phyloP scores from a whole-genome alignment of 768 basidiomycete genomes.

The Lactifluus echinatus region DNA sequence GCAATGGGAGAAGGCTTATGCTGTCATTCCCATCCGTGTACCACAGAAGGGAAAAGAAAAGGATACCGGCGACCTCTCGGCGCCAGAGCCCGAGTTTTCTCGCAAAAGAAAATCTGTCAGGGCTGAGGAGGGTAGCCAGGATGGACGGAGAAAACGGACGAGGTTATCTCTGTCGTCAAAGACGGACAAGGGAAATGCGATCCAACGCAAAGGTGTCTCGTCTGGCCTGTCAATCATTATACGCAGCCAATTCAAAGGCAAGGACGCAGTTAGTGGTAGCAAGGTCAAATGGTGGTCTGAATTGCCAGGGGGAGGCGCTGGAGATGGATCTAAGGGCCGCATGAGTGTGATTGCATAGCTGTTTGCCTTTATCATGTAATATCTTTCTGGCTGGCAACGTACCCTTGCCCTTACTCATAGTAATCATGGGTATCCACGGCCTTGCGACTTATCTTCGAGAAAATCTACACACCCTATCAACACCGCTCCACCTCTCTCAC shows the following conservation, averaged over 20 bases:
- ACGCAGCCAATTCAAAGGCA: neutral
- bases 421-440: constrained; percentile 43
- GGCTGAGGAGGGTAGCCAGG: neutral
- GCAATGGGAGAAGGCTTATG: constrained; percentile 55
- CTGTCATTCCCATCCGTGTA: constrained; percentile 6
- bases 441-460: constrained; percentile 45
- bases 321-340: constrained; percentile 6
- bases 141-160: neutral
- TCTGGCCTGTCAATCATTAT: constrained; percentile 18
- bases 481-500: constrained; percentile 28
- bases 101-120: neutral
- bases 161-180: neutral
- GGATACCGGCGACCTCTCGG: neutral
- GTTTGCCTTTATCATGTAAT: neutral
- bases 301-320: constrained; percentile 2
- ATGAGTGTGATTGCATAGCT: neutral
- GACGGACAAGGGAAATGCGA: neutral
- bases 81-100: neutral
- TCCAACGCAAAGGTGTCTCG: constrained; percentile 11
- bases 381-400: neutral
- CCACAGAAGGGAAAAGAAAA: neutral
- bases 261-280: neutral
- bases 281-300: constrained; percentile 11
- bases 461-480: constrained; percentile 33
- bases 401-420: no score